phyloP scores from a whole-genome alignment of 768 basidiomycete species.

The Trametopsis cervina region DNA sequence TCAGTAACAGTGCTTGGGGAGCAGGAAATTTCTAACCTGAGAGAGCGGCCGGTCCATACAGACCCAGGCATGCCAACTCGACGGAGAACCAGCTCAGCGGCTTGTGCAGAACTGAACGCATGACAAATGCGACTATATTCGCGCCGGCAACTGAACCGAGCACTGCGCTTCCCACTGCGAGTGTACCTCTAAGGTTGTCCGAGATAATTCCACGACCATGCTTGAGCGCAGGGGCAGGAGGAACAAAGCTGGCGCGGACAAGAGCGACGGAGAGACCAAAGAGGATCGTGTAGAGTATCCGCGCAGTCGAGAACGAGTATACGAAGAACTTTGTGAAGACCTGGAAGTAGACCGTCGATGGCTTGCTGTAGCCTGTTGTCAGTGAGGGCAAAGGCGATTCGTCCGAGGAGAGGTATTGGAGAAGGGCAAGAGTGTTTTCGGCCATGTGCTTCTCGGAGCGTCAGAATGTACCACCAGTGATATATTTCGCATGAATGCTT shows the following conservation, averaged over 20 bases:
- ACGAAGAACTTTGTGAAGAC: conserved; percentile 61
- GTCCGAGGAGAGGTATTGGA: conserved; percentile 64
- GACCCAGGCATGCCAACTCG: conserved; percentile 52
- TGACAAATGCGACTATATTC: conserved; percentile 65
- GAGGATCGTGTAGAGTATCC: conserved; percentile 49
- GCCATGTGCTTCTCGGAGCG: conserved; percentile 67
- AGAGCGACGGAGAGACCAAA: conserved; percentile 35
- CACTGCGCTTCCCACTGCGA: conserved; percentile 44
- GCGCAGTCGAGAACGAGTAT: conserved; percentile 71
- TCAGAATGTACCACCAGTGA: not conserved
- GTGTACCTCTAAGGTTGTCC: conserved; percentile 36
- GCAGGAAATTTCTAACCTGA: conserved; percentile 43
- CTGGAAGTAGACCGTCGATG: conserved; percentile 73
- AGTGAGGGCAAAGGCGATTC: conserved; percentile 65
- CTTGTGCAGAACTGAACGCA: conserved; percentile 54
- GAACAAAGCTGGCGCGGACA: conserved; percentile 34
- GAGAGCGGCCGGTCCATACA: conserved; percentile 73
- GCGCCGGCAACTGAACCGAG: conserved; percentile 54
- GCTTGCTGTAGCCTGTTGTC: conserved; percentile 40
- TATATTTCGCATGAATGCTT: conserved; percentile 1
- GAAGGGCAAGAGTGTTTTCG: conserved; percentile 76
- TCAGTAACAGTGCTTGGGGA: not conserved
- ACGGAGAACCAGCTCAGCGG: conserved; percentile 83
- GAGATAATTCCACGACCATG: conserved; percentile 31
- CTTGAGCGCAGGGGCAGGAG: conserved; percentile 30